Evolutionary conservation across 2,329 filamentous ascomycete genomes (phyloP), one percentile per base, ranked within the genome.

Genomic region (Aspergillus nomiae): DNA sequence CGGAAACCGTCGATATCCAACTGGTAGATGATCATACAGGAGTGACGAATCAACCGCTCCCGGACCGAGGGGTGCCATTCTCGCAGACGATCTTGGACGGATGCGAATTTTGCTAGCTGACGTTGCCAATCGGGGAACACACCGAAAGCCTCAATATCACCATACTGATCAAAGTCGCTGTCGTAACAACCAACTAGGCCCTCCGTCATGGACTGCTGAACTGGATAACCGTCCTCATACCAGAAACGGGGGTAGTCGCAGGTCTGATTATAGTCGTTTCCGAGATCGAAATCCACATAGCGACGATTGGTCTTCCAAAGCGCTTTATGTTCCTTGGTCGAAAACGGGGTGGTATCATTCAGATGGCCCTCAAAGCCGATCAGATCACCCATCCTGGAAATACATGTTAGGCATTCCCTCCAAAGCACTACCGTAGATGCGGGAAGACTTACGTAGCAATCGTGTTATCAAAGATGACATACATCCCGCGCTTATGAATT

Each of bases 1-100:
- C 88, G 84, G 70, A 87, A 89, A 0, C 87, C 88, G 69, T 90
- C 88, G 60, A 90, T 85, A 69, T 90, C 88, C n/a, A 90, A 78
- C 65, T 83, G 84, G 30, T 80, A 75, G 61, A 90, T 87, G 41
- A 86, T 81, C 74, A 89, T 86, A 74, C 88, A 90, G 1, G 86
- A 88, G 68, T 89, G 87, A 50, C 83, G 83, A 65, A 85, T 83
- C 62, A 90, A 77, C 67, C 86, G 86, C 53, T 83, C 80, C 30
- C 83, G 77, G 0, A 89, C 87, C 12, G 83, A 82, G 2, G 85
- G 84, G 32, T 83, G 71, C 88, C 88, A 90, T 68, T 89, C 87
- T 58, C 88, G 83, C 3, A 90, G 78, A 70, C 88, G 86, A 74
- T 90, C 88, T 74, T 90, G 88, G 1, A 89, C 87, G 50, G 85